Base-by-base conservation (phyloP, 305 asterid genomes). In the Ajuga reptans region DNA sequence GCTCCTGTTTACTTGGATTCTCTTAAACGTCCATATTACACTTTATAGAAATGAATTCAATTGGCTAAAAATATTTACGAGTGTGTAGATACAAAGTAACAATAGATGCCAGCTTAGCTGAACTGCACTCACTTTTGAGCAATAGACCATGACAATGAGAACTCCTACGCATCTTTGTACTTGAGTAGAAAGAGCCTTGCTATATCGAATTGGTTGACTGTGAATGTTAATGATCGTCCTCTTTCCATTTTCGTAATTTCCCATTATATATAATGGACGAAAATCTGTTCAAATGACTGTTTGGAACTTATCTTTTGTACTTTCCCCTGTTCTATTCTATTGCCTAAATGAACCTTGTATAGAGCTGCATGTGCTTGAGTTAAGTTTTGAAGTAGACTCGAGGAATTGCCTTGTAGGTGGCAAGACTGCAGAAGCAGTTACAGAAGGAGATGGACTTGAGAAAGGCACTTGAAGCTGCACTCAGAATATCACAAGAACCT, bases 371-470 rank as follows among this genome's bases (percentile, higher is more conserved):
- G 52, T 42, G 73, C 16, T 14, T 43, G 33, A 37, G 34, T 43
- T 57, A 57, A 51, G 34, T 37, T 58, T 53, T 49, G 47, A 24
- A 57, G 75, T 60, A 66, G 74, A 65, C 59, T 58, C 71, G 58
- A 46, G 52, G 76, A 71, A 67, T 51, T 69, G 54, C 72, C 46
- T 57, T 66, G 66, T 80, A 94, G 99, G 96, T 94, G 71, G 79
- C 84, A 77, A 85, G 86, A 71, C 83, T 94, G 39, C 81, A 80
- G 66, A 91, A 80, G 73, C 90, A 87, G 81, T 79, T 94, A 72
- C 85, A 88, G 71, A 87, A 83, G 80, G 97, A 94, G 76, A 80
- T 66, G 72, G 95, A 86, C 65, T 79, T 91, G 80, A 88, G 83
- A 80, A 71, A 73, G 57, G 85, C 83, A 66, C 92, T 94, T 33